Base-by-base conservation (phyloP, 345 rosid genomes). In the Arabidopsis suecica region DNA sequence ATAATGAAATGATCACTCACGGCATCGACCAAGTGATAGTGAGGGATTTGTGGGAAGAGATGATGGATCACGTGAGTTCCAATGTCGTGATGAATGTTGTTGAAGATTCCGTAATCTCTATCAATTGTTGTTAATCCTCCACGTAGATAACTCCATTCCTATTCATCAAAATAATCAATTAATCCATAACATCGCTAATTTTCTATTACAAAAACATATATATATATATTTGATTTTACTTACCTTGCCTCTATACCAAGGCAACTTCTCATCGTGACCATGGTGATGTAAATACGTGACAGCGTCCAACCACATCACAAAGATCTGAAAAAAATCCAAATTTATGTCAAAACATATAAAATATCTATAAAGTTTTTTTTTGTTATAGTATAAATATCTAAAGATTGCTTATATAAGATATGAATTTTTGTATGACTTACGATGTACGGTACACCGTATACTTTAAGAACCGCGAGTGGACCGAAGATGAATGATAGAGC, bases 231-330 rank as follows among this genome's bases (percentile, higher is more conserved):
- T 48, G 61, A 67, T n/a, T 68, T 10, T n/a, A 42, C 10, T 9
- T 87, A 93, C 98, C 98, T 90, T 83, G 79, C 93, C 91, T 5
- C 98, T 88, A 76, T 93, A 90, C 98, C 98, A 93, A 8, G 98
- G 98, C 58, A 93, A 89, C 70, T 87, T 93, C 58, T 88, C 85
- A 49, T 85, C 84, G 40, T 89, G 81, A 25, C 97, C 97, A 74
- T 93, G 98, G 82, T 89, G 98, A 74, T 93, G 95, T 77, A 93
- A 77, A 82, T 90, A 93, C 20, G 98, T 93, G 3, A 93, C 98
- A 3, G 84, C 63, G 62, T 93, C 98, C 82, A 93, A 72, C 98
- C 97, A 90, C 84, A 81, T 72, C n/a, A 91, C 84, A 56, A 93
- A 93, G 55, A 88, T 81, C 98, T 93, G 78, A 16, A 60, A 16